Evolutionary conservation across 352 stramenopile genomes (phyloP), one percentile per base, ranked within the genome.

Genomic region (Globisporangium yorkense): DNA sequence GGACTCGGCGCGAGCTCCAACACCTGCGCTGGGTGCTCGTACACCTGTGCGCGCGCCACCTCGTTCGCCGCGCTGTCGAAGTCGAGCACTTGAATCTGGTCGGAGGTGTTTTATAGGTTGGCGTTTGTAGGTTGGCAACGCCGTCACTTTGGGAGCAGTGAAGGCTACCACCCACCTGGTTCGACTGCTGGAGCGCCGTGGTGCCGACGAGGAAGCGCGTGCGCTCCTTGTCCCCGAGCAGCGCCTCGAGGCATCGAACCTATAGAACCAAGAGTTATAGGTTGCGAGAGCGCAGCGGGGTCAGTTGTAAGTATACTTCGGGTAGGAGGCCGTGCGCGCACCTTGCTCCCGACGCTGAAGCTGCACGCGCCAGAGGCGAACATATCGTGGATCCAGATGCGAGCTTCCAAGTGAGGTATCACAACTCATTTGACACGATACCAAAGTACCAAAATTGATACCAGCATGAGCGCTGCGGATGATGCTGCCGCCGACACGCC

Each of bases 141-240:
- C 41, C 24, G 24, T 27, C 24, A 27, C 24, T 27, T 27, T 27
- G 24, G 24, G 16, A 35, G 8, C 31, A 59, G 31, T 21, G 48
- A 35, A 60, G 35, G 39, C 56, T 27, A 47, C 68, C 10, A 40
- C 4, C 40, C 46, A 91, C 73, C 66, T 89, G 71, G 57, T 94
- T 94, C 33, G 66, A 57, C 43, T 83, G 72, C 57, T 84, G 80
- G 55, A 89, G 78, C 12, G 68, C 70, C 16, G 73, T 74, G 18
- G 78, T 90, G 54, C 82, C 82, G 12, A 88, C 56, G 45, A 92
- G 63, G 63, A 90, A 94, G 54, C 74, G 80, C 56, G 72, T 66
- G 46, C 67, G 62, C 45, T 85, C 74, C 48, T 83, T 89, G 40
- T 91, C 77, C 5, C 63, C 80, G 24, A 85, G 51, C 35, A 92